These are phyloP conservation scores for Athelia sp. DNA, from an alignment of 1,284 basidiomycete species.

Conservation along the genomic window DNA sequence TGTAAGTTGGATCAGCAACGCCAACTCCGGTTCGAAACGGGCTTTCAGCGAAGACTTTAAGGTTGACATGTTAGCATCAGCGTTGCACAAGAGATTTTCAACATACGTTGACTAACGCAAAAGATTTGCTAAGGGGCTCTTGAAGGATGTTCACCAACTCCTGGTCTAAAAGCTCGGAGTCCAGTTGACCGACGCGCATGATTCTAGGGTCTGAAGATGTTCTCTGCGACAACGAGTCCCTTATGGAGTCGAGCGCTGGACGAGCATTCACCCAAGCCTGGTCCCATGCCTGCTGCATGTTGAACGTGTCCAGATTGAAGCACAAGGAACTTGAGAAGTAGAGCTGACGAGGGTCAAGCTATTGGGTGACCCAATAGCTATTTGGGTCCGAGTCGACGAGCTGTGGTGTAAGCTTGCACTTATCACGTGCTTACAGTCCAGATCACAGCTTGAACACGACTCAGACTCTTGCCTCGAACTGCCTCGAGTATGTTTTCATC, in stretches of 20 bases:
- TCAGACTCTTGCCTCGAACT: too few species aligned
- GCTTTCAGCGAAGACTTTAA: constrained; percentile 55
- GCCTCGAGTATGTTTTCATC: too few species aligned
- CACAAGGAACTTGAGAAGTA: too few species aligned
- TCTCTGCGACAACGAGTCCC: constrained; percentile 28
- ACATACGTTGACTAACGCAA: constrained; percentile 69
- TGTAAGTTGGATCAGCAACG: constrained; percentile 69
- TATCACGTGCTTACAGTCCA: too few species aligned
- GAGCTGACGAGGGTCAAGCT: too few species aligned
- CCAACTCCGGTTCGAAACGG: constrained; percentile 79
- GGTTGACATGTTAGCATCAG: constrained; percentile 1
- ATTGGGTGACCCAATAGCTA: too few species aligned
- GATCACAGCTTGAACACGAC: too few species aligned
- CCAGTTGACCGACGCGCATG: constrained; percentile 86
- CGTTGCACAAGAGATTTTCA: not conserved
- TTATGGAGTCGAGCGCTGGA: constrained; percentile 43
- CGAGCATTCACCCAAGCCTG: constrained; percentile 60
- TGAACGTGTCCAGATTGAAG: too few species aligned
- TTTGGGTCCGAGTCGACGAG: too few species aligned
- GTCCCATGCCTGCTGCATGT: constrained; percentile 38
- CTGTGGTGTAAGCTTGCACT: too few species aligned
- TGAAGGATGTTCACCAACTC: constrained; percentile 83
- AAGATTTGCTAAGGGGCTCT: constrained; percentile 76
- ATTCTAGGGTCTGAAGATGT: constrained; percentile 38
- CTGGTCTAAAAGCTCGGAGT: constrained; percentile 88